These are phyloP conservation scores for Guyanaporus albipodus DNA, from an alignment of 768 basidiomycete species.

Conservation along the genomic window DNA sequence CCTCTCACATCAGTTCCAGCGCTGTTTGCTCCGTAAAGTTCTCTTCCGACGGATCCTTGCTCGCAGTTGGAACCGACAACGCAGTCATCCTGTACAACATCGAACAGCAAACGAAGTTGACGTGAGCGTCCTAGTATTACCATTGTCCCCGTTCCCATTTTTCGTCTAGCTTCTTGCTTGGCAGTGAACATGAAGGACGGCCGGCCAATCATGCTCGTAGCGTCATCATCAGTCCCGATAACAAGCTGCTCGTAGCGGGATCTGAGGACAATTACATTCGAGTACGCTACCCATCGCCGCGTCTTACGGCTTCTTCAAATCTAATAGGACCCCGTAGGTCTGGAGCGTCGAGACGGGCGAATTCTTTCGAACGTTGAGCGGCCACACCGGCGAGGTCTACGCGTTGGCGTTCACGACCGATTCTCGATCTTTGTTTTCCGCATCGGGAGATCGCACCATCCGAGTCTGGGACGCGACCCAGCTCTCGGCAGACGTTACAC, in stretches of 20 bases:
- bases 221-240: slow-evolving; percentile 31
- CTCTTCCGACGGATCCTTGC: slow-evolving; percentile 29
- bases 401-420: slow-evolving; percentile 33
- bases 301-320: background rate
- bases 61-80: slow-evolving; percentile 32
- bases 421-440: slow-evolving; percentile 33
- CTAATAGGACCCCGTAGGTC: slow-evolving; percentile 17
- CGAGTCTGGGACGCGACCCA: slow-evolving; percentile 33
- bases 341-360: slow-evolving; percentile 25
- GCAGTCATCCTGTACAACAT: slow-evolving; percentile 29
- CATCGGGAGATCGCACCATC: slow-evolving; percentile 35
- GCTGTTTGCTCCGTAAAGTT: slow-evolving; percentile 32
- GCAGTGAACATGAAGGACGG: slow-evolving; percentile 18
- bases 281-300: slow-evolving; percentile 15
- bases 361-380: slow-evolving; percentile 29
- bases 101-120: slow-evolving; percentile 24
- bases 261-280: slow-evolving; percentile 34
- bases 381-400: slow-evolving; percentile 36
- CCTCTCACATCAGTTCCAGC: slow-evolving; percentile 12
- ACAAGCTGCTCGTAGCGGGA: slow-evolving; percentile 30
- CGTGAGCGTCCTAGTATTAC: slow-evolving; percentile 16
- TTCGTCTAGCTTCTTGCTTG: slow-evolving; percentile 24
- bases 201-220: slow-evolving; percentile 31
- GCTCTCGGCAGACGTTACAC: slow-evolving; percentile 18
- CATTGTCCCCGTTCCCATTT: background rate